A percentile compares a stretch with the other conserved stretches of the same genome.
These are phyloP conservation scores for Mentha longifolia DNA, from an alignment of 257 asterid species.

Conservation along the genomic window DNA sequence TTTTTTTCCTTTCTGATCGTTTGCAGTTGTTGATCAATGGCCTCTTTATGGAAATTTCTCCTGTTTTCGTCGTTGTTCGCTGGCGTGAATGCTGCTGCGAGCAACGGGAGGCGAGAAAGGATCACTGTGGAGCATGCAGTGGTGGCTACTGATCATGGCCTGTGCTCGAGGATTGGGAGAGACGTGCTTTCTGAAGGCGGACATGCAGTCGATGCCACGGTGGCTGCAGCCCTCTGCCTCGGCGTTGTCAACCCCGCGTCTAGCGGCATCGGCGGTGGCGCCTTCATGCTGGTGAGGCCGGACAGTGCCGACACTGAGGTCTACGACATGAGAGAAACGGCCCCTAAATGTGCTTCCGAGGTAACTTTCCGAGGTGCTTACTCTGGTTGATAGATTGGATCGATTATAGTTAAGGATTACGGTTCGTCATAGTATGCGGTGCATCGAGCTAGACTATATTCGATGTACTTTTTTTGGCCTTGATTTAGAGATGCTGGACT, in stretches of 20 bases:
- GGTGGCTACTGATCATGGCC: constrained; percentile 68
- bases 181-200: constrained; percentile 61
- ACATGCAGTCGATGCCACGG: constrained; percentile 81
- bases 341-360: constrained; percentile 56
- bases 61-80: constrained; percentile 17
- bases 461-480: too few relatives aligned
- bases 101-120: constrained; percentile 31
- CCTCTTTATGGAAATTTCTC: constrained; percentile 27
- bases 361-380: constrained; percentile 25
- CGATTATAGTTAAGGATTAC: too few relatives aligned
- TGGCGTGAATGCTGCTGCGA: neutral
- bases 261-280: constrained; percentile 86
- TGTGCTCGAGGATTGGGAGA: constrained; percentile 63
- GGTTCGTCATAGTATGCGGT: neutral
- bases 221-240: constrained; percentile 71
- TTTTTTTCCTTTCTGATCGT: neutral
- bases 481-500: neutral
- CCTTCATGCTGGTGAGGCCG: constrained; percentile 61
- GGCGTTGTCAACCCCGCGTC: constrained; percentile 78
- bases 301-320: constrained; percentile 48
- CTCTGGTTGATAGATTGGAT: neutral
- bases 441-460: neutral
- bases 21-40: constrained; percentile 36
- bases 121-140: constrained; percentile 46
- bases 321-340: constrained; percentile 74